Base-by-base conservation (phyloP, 225 moss, liverwort and hornwort species). In the Climacium dendroides region DNA sequence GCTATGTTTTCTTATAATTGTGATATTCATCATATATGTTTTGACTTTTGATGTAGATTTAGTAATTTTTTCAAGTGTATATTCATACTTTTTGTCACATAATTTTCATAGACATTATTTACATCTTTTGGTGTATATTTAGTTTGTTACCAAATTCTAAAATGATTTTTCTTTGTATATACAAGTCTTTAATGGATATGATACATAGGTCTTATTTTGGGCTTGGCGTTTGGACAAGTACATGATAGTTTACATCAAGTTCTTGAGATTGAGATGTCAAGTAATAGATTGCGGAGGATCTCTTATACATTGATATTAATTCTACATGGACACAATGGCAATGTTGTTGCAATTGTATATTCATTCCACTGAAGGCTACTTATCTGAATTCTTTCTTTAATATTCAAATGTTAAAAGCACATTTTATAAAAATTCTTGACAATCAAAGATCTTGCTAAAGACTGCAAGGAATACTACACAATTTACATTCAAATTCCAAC, bases 261-360 rank as follows among this genome's bases (percentile, higher is more conserved):
- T 26, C 26, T 74, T 50, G 0, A 34, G 0, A 13, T 20, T 50
- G 13, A 34, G 20, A 8, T 32, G 5, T 50, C 34, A 34, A 50
- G 13, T 22, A 20, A 8, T 52, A 1, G 5, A 50, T 50, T 50
- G 2, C n/a, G n/a, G n/a, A n/a, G n/a, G n/a, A n/a, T n/a, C n/a
- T n/a, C n/a, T n/a, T n/a, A n/a, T 50, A 50, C 1, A 29, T 10
- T 18, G 0, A 19, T 11, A 30, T n/a, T n/a, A n/a, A n/a, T 0
- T 75, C 14, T 34, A 35, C 5, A 5, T 14, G 3, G 52, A 35
- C 0, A 35, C 8, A 53, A 9, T 23, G 4, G 23, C n/a, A 6
- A 24, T 54, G 24, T 10, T 43, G 9, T 15, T 54, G 13, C 23
- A 54, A 16, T 54, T n/a, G 6, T 10, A 3, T 54, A 54, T n/a